Evolutionary conservation across 805 yeast species (phyloP).

Genomic region (Blastobotrys attinorum): DNA sequence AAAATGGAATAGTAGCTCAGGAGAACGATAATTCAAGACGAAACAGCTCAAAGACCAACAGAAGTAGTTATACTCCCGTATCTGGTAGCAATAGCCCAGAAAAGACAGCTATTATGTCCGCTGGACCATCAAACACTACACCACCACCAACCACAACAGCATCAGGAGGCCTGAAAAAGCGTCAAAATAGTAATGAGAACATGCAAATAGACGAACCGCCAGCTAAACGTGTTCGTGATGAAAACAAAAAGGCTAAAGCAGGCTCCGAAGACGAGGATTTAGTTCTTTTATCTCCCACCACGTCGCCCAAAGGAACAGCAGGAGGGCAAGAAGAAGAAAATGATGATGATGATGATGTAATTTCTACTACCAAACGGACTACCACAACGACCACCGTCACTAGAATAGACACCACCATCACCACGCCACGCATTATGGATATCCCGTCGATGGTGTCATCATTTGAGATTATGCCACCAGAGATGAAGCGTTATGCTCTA

Average conservation of each 20-base stretch:
- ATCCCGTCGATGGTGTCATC: constrained; percentile 23
- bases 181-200: background rate
- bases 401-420: background rate
- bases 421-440: constrained; percentile 1
- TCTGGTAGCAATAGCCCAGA: too few species aligned
- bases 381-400: constrained; percentile 4
- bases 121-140: constrained; percentile 7
- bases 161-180: background rate
- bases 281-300: constrained; percentile 22
- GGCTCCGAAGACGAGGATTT: constrained; percentile 5
- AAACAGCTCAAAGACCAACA: too few species aligned
- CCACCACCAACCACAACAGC: background rate
- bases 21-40: too few species aligned
- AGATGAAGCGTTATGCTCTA: constrained; percentile 42
- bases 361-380: constrained; percentile 1
- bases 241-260: too few species aligned
- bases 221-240: constrained; percentile 3
- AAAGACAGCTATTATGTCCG: too few species aligned
- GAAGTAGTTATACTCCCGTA: too few species aligned
- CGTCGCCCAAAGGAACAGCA: constrained; percentile 14
- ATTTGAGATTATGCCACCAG: constrained; percentile 35
- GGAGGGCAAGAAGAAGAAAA: background rate
- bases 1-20: too few species aligned
- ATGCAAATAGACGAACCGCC: background rate
- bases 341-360: background rate